Conservation (phyloP, 2,329 filamentous ascomycete species). For the Curvularia spicifera region DNA sequence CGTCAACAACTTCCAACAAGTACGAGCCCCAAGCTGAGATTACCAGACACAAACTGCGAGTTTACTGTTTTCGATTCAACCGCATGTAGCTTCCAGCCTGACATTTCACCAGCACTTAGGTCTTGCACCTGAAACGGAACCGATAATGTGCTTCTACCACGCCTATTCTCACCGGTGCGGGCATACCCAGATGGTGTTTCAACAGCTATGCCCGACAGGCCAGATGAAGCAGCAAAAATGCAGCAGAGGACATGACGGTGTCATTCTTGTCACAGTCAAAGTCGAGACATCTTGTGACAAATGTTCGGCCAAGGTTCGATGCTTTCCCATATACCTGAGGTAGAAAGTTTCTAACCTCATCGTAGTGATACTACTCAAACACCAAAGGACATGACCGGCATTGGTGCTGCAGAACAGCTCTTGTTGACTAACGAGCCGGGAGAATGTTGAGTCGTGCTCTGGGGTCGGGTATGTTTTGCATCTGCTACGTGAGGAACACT, state of each 20-base stretch:
- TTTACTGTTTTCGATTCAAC: not conserved
- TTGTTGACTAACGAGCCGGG: not conserved
- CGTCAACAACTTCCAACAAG: not conserved
- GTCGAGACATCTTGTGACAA: conserved; percentile 36
- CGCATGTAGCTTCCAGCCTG: not conserved
- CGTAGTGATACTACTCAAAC: not conserved
- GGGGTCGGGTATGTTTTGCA: not conserved
- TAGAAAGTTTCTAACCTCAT: not conserved
- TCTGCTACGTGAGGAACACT: not conserved
- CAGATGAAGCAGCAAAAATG: conserved; percentile 45
- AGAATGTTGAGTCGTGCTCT: not conserved
- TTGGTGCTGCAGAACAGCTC: not conserved
- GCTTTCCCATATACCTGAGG: not conserved
- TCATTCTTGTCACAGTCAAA: conserved; percentile 41
- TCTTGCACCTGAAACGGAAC: not conserved
- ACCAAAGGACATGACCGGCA: not conserved
- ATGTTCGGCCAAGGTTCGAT: conserved; percentile 34
- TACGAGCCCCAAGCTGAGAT: not conserved
- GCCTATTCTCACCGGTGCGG: conserved; percentile 56
- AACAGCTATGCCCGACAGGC: conserved; percentile 37
- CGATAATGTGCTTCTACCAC: conserved; percentile 57
- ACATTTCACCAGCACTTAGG: not conserved
- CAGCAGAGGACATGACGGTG: conserved; percentile 38
- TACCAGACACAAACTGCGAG: too few species aligned
- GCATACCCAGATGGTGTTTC: conserved; percentile 51